These are phyloP conservation scores for Sarcocystis neurona DNA, from an alignment of 169 alveolate genomes.

Conservation along the genomic window DNA sequence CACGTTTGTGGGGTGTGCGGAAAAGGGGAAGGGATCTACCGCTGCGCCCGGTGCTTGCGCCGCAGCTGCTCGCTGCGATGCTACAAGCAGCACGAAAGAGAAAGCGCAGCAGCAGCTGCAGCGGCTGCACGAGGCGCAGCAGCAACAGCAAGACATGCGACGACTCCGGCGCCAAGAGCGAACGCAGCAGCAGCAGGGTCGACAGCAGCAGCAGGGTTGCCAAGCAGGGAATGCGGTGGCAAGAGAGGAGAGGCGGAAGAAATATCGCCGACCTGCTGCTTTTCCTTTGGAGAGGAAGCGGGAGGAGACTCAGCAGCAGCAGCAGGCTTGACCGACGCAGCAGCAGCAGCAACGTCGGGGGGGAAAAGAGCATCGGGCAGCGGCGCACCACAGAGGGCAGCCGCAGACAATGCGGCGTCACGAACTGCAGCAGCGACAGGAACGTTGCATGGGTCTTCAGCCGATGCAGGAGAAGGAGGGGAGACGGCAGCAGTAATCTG, in stretches of 20 bases:
- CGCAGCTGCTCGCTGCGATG: constrained; percentile 19
- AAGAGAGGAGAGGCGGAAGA: neutral
- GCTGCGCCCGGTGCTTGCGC: constrained; percentile 7
- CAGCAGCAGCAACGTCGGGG: neutral
- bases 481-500: no score
- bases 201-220: neutral
- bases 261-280: neutral
- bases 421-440: neutral
- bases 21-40: constrained; percentile 15
- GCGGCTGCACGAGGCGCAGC: neutral
- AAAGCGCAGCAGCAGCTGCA: neutral
- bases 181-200: neutral
- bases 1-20: neutral
- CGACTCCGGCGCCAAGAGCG: neutral
- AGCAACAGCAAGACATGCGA: neutral
- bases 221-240: neutral
- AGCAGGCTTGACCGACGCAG: neutral
- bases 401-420: no score
- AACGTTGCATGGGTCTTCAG: neutral
- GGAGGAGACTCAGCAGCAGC: no score
- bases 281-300: no score
- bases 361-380: neutral
- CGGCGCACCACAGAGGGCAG: neutral
- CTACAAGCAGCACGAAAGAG: constrained; percentile 25
- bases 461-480: neutral